Evolutionary conservation across 2,329 filamentous ascomycete genomes (phyloP).

Genomic region (Helotiales sp.): DNA sequence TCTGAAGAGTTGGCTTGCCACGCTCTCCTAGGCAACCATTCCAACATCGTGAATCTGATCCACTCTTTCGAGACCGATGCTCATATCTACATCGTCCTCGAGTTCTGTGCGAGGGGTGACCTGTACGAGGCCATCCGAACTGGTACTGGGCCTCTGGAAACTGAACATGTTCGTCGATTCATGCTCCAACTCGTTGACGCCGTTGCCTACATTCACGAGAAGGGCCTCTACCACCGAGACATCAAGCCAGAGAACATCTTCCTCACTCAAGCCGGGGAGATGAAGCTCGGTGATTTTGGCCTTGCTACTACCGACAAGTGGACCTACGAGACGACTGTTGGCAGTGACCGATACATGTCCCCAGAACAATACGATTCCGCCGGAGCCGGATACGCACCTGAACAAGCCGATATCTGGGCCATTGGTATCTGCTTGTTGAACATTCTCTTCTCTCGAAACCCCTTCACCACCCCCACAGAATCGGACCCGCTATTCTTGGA

Average conservation of each 20-base stretch:
- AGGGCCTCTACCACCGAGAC: constrained; percentile 93
- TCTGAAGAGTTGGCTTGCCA: constrained; percentile 84
- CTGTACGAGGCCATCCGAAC: constrained; percentile 96
- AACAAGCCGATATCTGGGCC: constrained; percentile 94
- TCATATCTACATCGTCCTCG: constrained; percentile 89
- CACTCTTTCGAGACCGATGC: constrained; percentile 90
- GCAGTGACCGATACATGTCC: constrained; percentile 98
- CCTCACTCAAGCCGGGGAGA: constrained; percentile 78
- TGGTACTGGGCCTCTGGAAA: constrained; percentile 86
- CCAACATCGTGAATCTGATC: constrained; percentile 92
- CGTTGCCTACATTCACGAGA: constrained; percentile 86
- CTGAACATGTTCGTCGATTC: constrained; percentile 94
- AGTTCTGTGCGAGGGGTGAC: constrained; percentile 94
- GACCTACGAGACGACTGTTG: constrained; percentile 92
- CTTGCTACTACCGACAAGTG: constrained; percentile 87
- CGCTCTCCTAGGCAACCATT: constrained; percentile 75
- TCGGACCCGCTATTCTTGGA: constrained; percentile 93
- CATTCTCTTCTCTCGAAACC: constrained; percentile 94
- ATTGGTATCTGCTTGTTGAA: constrained; percentile 97
- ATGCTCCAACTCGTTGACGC: constrained; percentile 94
- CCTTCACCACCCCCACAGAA: constrained; percentile 87
- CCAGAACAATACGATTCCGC: constrained; percentile 96
- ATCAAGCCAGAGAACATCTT: constrained; percentile 99
- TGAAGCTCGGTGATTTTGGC: constrained; percentile 98
- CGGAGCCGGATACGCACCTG: constrained; percentile 86